Evolutionary conservation across 306 rosid species (phyloP), one percentile per base, ranked within the genome.

Genomic region (Corylus heterophylla): DNA sequence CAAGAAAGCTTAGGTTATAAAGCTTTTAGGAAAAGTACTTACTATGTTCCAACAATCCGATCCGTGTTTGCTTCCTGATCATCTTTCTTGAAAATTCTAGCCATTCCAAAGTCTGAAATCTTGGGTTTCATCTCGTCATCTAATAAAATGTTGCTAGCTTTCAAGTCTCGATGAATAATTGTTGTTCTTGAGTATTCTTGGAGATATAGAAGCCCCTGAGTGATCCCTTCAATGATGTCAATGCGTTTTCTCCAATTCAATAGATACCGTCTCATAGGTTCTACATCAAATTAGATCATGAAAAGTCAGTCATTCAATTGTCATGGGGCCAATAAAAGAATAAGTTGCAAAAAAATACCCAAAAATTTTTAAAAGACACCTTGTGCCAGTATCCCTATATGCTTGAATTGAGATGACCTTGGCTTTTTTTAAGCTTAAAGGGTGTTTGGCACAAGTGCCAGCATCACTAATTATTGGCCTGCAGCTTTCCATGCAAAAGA

Each of bases 1-100:
- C 8, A 64, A 54, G 58, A 18, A 61, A 14, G 44, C 37, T 78
- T 48, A 4, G 18, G 12, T 27, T 18, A 7, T 13, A 18, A 13
- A 58, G 61, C 12, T 75, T 45, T 18, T 8, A 7, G 4, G 48
- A 0, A 2, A 1, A 1, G 25, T 12, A 63, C 86, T 73, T 22
- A 78, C 85, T 78, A 80, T 37, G 90, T 85, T 71, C 90, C 88
- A 12, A 87, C 83, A 44, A 82, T 74, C n/a, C 76, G 77, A 20
- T 4, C 4, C 0, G 86, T 84, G 54, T 84, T 87, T 63, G 85
- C 88, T 76, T 84, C 80, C 0, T 1, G 55, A 74, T 51, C 70
- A 14, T 76, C 78, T 74, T 77, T 77, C 2, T 22, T 22, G 2
- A 84, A 84, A 61, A 76, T 76, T 76, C 47, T 84, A 4, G 83